phyloP scores from a whole-genome alignment of 148 eudicot species.

The Diospyros lotus region DNA sequence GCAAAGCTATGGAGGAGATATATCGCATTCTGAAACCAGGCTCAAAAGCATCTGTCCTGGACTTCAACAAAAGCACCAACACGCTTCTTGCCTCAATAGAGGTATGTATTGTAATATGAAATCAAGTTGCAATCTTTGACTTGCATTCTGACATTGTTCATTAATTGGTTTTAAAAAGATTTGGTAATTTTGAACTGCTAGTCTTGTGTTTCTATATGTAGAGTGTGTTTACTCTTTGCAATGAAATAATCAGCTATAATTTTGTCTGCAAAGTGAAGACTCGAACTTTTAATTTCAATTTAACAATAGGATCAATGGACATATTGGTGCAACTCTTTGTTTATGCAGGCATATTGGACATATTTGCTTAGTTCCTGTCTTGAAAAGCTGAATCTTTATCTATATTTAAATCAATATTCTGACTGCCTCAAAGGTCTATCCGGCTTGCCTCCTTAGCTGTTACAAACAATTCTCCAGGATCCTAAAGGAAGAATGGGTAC shows the following conservation, averaged over 20 bases:
- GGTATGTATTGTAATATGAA: conserved; percentile 49
- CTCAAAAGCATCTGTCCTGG: conserved; percentile 68
- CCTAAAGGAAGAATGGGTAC: too few relatives aligned
- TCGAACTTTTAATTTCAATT: background rate
- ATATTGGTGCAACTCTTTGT: background rate
- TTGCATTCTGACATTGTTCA: background rate
- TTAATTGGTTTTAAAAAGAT: background rate
- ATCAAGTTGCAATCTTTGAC: background rate
- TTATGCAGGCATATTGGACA: background rate
- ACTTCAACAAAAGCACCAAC: conserved; percentile 70
- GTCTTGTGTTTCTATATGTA: too few relatives aligned
- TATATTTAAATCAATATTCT: background rate
- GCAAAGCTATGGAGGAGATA: conserved; percentile 64
- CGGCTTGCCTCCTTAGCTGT: background rate
- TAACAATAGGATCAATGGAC: background rate
- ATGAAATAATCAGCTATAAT: background rate
- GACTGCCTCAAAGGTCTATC: too few relatives aligned
- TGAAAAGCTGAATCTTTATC: background rate
- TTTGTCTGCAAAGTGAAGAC: background rate
- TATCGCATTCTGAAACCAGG: conserved; percentile 79
- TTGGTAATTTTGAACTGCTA: background rate
- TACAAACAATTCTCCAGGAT: background rate
- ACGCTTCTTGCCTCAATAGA: conserved; percentile 40
- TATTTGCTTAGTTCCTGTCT: background rate
- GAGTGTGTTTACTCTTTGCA: background rate